A percentile compares a stretch with the other conserved stretches of the same genome.
These are phyloP conservation scores for Grammothele lineata DNA, from an alignment of 768 basidiomycete species.

Conservation along the genomic window DNA sequence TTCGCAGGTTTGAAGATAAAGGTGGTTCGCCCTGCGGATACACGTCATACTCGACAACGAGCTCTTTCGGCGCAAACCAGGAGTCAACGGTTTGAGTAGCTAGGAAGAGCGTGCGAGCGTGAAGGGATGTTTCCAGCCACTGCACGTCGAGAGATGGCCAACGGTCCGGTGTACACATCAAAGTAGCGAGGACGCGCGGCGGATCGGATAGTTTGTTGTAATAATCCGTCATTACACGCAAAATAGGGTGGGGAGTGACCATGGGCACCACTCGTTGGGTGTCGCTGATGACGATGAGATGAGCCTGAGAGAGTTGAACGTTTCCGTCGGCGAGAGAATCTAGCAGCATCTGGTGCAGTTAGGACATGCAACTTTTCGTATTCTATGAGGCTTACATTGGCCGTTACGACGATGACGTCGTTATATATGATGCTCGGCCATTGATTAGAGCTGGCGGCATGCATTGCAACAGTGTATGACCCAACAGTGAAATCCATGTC, in stretches of 20 bases:
- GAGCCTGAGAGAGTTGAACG: constrained; percentile 40
- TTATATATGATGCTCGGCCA: constrained; percentile 25
- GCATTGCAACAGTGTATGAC: constrained; percentile 14
- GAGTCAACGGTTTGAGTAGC: not conserved
- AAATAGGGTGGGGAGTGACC: constrained; percentile 32
- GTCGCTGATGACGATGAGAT: constrained; percentile 41
- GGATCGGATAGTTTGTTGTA: constrained; percentile 25
- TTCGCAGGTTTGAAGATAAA: constrained; percentile 44
- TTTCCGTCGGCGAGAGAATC: constrained; percentile 33
- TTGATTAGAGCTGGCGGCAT: constrained; percentile 18
- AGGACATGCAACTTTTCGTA: not conserved
- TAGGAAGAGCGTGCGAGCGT: constrained; percentile 8
- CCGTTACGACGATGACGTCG: constrained; percentile 38
- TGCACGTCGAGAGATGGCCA: constrained; percentile 9
- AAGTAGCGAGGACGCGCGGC: constrained; percentile 6
- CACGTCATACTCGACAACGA: constrained; percentile 50
- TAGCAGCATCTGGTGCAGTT: constrained; percentile 33
- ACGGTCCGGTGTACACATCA: constrained; percentile 9
- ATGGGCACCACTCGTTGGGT: constrained; percentile 33
- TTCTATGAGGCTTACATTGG: constrained; percentile 30
- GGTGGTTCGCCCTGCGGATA: constrained; percentile 32
- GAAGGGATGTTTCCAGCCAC: constrained; percentile 6
- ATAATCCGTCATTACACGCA: constrained; percentile 43
- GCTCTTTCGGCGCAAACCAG: constrained; percentile 7
- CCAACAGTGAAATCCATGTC: constrained; percentile 27